Percentiles rank a stretch among this genome's conserved stretches.
These are phyloP conservation scores for Ceratocystis harringtonii DNA, from an alignment of 2,329 filamentous ascomycete species.

Conservation along the genomic window DNA sequence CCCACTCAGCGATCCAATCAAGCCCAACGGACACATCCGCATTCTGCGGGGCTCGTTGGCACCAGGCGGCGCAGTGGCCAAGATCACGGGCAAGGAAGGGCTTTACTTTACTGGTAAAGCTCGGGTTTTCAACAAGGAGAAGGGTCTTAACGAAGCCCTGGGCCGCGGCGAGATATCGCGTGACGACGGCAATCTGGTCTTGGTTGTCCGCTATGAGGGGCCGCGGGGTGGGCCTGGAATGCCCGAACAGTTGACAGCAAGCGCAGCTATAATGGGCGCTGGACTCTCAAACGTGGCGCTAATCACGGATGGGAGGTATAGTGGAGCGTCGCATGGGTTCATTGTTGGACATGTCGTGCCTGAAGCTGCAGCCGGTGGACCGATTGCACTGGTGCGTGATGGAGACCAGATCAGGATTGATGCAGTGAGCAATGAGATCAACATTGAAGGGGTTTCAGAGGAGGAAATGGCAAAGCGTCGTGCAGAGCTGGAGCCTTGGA, in stretches of 20 bases:
- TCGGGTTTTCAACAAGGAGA: slow-evolving; percentile 75
- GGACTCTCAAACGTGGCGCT: slow-evolving; percentile 75
- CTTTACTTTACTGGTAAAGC: slow-evolving; percentile 66
- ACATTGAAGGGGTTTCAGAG: slow-evolving; percentile 44
- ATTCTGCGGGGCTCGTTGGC: slow-evolving; percentile 79
- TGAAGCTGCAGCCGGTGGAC: slow-evolving; percentile 77
- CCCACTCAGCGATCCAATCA: slow-evolving; percentile 57
- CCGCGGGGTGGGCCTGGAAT: slow-evolving; percentile 89
- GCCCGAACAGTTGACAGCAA: slow-evolving; percentile 85
- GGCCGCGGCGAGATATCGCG: slow-evolving; percentile 45
- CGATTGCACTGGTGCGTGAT: slow-evolving; percentile 66
- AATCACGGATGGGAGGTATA: slow-evolving; percentile 84
- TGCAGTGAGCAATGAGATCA: slow-evolving; percentile 64
- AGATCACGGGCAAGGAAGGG: slow-evolving; percentile 94
- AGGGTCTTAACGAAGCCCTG: slow-evolving; percentile 60
- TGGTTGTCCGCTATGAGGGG: slow-evolving; percentile 86
- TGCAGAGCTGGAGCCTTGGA: slow-evolving; percentile 54
- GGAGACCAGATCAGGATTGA: slow-evolving; percentile 80
- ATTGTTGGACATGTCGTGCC: slow-evolving; percentile 89
- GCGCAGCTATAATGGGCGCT: slow-evolving; percentile 83
- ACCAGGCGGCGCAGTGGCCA: slow-evolving; percentile 78
- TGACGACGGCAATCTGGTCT: slow-evolving; percentile 59
- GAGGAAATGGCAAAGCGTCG: slow-evolving; percentile 53
- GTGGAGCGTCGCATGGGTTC: slow-evolving; percentile 77
- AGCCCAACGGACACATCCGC: slow-evolving; percentile 71